Base-by-base conservation (phyloP, 2,329 filamentous ascomycete species). In the Madurella mycetomatis region DNA sequence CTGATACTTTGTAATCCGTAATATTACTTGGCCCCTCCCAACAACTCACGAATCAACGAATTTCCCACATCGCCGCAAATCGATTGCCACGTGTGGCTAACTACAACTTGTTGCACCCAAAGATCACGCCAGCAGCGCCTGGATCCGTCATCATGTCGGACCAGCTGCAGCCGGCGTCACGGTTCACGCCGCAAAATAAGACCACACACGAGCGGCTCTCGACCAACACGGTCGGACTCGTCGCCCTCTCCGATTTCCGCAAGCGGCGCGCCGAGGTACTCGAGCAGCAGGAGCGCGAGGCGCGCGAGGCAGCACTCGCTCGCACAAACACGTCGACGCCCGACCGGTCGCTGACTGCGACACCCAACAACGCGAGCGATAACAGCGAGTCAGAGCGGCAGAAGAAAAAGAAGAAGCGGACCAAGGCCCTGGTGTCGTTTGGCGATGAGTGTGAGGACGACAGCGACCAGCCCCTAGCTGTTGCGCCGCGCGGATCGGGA, bases 231-330 rank as follows among this genome's bases (percentile, higher is more conserved):
- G 91, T 96, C 61, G 94, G 94, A 41, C 85, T 99, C 2, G 92
- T 97, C 50, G 84, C 89, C 54, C 85, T 96, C 42, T 90, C 89
- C 61, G 94, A 97, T 69, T 97, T 95, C 71, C 90, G 92, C 71
- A 97, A 99, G 75, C 86, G 94, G 56, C 90, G 92, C 71, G 92
- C 91, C 63, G 90, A 96, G 72, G 90, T 92, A n/a, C 77, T 96
- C 46, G 92, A 96, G 70, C 86, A 90, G 67, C 92, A 94, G 67
- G 90, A 94, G 67, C 83, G 88, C 65, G 90, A 94, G 65, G 86
- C 83, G 12, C 84, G 85, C 66, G 87, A 89, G 61, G 79, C 77
- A 41, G 76, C 81, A 25, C 67, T 80, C 52, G 69, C 72, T 17
- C 41, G 65, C 64, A 63, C 66, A 58, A 65, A 62, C 53, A 69